Percentiles rank a stretch among this genome's conserved stretches.
Evolutionary conservation across 352 stramenopile species (phyloP).

Genomic region (Pilasporangium apinafurcum): DNA sequence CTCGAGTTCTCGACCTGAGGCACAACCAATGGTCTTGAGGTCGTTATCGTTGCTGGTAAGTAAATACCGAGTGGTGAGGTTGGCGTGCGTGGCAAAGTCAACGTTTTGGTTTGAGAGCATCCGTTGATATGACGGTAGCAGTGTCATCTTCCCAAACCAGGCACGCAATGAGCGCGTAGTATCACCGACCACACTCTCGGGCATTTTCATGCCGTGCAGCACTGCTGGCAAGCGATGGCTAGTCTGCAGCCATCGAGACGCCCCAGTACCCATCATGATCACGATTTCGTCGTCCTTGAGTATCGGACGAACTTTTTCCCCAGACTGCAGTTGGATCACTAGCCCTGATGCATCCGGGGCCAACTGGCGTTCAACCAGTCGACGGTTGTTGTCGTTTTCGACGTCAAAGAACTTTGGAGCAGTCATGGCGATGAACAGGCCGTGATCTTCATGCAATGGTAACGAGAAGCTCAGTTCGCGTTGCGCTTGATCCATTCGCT

Average conservation of each 20-base stretch:
- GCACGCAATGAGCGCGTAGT: constrained; percentile 25
- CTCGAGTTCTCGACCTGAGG: constrained; percentile 25
- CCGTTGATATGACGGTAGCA: constrained; percentile 37
- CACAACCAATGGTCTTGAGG: constrained; percentile 34
- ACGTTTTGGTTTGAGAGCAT: constrained; percentile 18
- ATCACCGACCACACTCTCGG: constrained; percentile 10
- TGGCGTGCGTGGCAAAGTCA: constrained; percentile 29
- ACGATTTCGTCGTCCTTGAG: constrained; percentile 49
- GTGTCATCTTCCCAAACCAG: constrained; percentile 61
- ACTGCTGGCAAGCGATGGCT: constrained; percentile 38
- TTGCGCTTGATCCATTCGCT: too few relatives aligned
- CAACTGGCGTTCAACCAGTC: constrained; percentile 10
- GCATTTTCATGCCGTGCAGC: constrained; percentile 60
- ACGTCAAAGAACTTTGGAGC: constrained; percentile 42
- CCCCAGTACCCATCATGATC: constrained; percentile 48
- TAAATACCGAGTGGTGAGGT: constrained; percentile 29
- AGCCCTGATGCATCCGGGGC: constrained; percentile 27
- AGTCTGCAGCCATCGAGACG: constrained; percentile 33
- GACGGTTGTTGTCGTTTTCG: too few relatives aligned
- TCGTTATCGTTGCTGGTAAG: constrained; percentile 10
- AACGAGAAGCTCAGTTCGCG: constrained; percentile 32
- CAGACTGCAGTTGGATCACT: constrained; percentile 21
- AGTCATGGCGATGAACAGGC: constrained; percentile 46
- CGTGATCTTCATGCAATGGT: constrained; percentile 47
- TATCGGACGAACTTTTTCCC: constrained; percentile 28